Base-by-base conservation (phyloP, 2,329 filamentous ascomycete genomes). In the Daldinia sp. region DNA sequence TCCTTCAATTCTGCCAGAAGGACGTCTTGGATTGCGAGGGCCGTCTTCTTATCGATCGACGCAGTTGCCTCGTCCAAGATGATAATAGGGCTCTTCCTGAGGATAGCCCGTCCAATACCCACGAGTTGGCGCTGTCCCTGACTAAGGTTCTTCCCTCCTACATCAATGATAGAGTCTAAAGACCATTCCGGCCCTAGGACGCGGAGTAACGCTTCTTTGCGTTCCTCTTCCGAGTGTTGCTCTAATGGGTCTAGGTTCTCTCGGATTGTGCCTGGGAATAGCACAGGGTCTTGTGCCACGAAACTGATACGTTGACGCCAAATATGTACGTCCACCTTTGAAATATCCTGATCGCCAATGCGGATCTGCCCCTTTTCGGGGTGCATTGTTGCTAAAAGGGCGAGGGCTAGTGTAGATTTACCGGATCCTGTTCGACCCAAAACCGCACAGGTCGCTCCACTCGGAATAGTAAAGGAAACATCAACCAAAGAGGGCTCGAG, bases 351-450 rank as follows among this genome's bases (percentile, higher is more conserved):
- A 52, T 72, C 76, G 43, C 87, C 87, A 55, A 89, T 83, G 17
- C 74, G 80, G 43, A 89, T 81, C n/a, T 72, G 73, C 0, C 87
- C 86, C 0, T 75, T 72, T 1, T 74, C 74, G 0, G 86, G 84
- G 1, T 82, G 79, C 39, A 88, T 79, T 0, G 85, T 87, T 2
- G 82, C 84, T 0, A 87, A 79, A 0, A 89, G 78, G 2, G 84
- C 83, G 27, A 88, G 82, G 1, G 86, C 86, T 1, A 89, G 79
- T 0, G 93, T 97, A 25, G 90, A 94, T 77, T 97, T 97, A 13
- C 93, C 93, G 0, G 91, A 95, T 0, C 92, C 90, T 0, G 94
- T 97, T 32, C 93, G 87, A 1, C 93, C 93, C 1, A 94, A 89
- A 4, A 97, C 86, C 0, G 85, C 85, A 35, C 86, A 86, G 0